phyloP scores from a whole-genome alignment of 2,329 filamentous ascomycete species.

The Sporothrix phasma region DNA sequence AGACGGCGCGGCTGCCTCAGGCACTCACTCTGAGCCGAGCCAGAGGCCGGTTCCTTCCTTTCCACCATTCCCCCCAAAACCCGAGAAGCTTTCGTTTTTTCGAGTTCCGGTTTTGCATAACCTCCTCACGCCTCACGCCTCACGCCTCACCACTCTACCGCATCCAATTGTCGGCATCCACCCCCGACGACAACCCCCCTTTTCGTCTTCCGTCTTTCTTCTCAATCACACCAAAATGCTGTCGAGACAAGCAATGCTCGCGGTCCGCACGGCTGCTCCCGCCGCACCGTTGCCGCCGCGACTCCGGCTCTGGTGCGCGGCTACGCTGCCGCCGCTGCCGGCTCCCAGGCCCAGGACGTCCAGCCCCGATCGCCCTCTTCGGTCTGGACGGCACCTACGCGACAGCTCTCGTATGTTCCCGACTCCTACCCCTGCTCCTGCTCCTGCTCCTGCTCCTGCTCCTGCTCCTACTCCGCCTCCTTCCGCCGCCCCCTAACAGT shows the following conservation, averaged over 20 bases:
- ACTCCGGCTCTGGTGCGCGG: constrained; percentile 71
- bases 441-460: not conserved
- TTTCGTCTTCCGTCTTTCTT: not conserved
- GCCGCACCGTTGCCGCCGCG: constrained; percentile 46
- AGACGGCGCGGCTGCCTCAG: constrained; percentile 10
- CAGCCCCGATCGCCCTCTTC: constrained; percentile 85
- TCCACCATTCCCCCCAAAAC: constrained; percentile 22
- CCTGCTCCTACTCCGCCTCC: not conserved
- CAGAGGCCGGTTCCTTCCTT: constrained; percentile 17
- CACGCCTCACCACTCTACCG: too few relatives aligned
- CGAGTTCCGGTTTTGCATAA: constrained; percentile 10
- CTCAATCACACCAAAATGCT: constrained; percentile 38
- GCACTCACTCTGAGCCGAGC: constrained; percentile 8
- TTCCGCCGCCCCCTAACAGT: not conserved
- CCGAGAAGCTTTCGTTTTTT: constrained; percentile 19
- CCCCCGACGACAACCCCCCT: not conserved
- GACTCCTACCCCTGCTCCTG: not conserved
- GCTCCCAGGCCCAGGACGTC: constrained; percentile 40
- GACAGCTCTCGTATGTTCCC: constrained; percentile 77
- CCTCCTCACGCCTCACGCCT: constrained; percentile 14
- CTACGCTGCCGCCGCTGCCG: constrained; percentile 60
- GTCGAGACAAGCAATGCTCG: constrained; percentile 45
- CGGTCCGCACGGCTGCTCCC: constrained; percentile 45
- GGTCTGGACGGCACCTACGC: constrained; percentile 98
- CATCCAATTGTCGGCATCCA: not conserved